These are phyloP conservation scores for Stenogyne calaminthoides DNA, from an alignment of 305 asterid genomes.

Conservation along the genomic window DNA sequence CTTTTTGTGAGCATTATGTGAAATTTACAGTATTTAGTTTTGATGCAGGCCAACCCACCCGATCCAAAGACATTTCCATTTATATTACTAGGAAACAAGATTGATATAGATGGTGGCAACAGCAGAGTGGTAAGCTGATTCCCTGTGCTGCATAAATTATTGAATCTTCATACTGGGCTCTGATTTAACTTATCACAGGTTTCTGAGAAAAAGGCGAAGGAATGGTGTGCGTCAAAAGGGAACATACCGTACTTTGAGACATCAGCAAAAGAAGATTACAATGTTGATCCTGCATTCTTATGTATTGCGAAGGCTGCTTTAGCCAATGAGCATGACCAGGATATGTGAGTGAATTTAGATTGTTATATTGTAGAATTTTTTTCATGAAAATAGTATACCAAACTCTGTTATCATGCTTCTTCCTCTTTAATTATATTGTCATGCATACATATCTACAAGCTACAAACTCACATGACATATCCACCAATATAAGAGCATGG, in stretches of 20 bases:
- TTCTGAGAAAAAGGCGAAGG: slow-evolving; percentile 90
- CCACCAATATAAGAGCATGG: not conserved
- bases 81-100: slow-evolving; percentile 90
- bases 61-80: slow-evolving; percentile 89
- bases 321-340: slow-evolving; percentile 89
- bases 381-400: not conserved
- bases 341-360: slow-evolving; percentile 42
- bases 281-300: slow-evolving; percentile 89
- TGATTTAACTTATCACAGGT: slow-evolving; percentile 52
- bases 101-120: slow-evolving; percentile 94
- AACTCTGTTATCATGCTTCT: slow-evolving; percentile 3
- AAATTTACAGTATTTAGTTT: slow-evolving; percentile 29
- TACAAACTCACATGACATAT: slow-evolving; percentile 10
- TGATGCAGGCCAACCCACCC: slow-evolving; percentile 88
- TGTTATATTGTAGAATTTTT: slow-evolving; percentile 11
- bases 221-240: slow-evolving; percentile 99
- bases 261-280: slow-evolving; percentile 95
- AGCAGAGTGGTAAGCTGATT: slow-evolving; percentile 85
- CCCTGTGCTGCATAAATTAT: slow-evolving; percentile 10
- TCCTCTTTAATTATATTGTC: not conserved
- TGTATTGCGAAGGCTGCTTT: slow-evolving; percentile 88
- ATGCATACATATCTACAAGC: not conserved
- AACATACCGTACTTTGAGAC: slow-evolving; percentile 95
- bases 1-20: not conserved
- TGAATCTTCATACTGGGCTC: slow-evolving; percentile 12